Evolutionary conservation across 495 filamentous ascomycete genomes (phyloP).

Genomic region (Penicillium cinerascens): DNA sequence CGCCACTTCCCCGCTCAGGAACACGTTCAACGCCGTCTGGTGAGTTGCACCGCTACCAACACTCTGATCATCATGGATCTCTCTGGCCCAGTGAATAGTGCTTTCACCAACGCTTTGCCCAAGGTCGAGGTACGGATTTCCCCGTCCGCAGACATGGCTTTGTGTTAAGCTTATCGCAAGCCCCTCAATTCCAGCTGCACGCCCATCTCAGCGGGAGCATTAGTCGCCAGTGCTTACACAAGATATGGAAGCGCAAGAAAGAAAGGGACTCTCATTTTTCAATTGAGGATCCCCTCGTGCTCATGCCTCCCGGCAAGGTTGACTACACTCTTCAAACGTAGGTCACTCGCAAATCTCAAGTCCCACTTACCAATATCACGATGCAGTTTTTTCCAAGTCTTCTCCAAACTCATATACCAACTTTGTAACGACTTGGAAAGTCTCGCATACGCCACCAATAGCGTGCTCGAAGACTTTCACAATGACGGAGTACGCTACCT

Average conservation of each 20-base stretch:
- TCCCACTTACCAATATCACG: not conserved
- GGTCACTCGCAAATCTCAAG: constrained; percentile 15
- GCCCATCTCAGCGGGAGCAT: constrained; percentile 83
- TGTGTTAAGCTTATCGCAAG: not conserved
- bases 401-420: constrained; percentile 73
- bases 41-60: not conserved
- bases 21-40: not conserved
- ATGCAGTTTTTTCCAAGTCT: constrained; percentile 69
- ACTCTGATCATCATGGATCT: constrained; percentile 16
- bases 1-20: not conserved
- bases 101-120: constrained; percentile 35
- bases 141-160: not conserved
- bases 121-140: constrained; percentile 37
- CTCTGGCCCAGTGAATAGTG: constrained; percentile 25
- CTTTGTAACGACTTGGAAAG: constrained; percentile 58
- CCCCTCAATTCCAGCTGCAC: constrained; percentile 56
- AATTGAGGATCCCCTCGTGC: constrained; percentile 64
- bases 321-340: constrained; percentile 70
- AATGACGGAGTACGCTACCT: constrained; percentile 73
- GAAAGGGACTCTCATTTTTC: constrained; percentile 39
- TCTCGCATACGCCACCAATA: constrained; percentile 59
- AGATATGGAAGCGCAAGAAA: constrained; percentile 66
- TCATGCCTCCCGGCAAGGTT: constrained; percentile 65
- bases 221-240: constrained; percentile 67
- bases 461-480: constrained; percentile 68